These are phyloP conservation scores for Septoria linicola DNA, from an alignment of 2,329 filamentous ascomycete genomes.

Conservation along the genomic window DNA sequence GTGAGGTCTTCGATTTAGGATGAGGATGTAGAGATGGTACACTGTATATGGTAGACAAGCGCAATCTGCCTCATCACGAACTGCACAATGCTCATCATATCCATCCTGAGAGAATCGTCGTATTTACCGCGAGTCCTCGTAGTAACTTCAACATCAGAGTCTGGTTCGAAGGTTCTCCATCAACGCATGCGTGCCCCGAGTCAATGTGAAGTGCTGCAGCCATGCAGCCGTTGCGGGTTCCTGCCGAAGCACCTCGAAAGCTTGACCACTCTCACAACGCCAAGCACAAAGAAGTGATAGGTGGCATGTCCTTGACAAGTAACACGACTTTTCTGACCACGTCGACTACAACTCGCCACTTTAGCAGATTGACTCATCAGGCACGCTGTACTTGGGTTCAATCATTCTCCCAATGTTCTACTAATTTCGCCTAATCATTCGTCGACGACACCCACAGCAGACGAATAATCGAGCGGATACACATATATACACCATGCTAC, in stretches of 20 bases:
- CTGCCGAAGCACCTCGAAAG: conserved; percentile 1
- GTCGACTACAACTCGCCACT: conserved; percentile 6
- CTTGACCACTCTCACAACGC: neutral
- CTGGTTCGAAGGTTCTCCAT: no score
- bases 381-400: conserved; percentile 1
- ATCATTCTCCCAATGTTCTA: conserved; percentile 1
- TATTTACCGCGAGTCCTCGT: no score
- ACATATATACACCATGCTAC: conserved; percentile 25
- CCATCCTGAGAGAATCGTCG: no score
- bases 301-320: conserved; percentile 5
- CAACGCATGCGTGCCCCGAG: no score
- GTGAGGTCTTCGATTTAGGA: no score
- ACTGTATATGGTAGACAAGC: no score
- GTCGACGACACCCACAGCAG: conserved; percentile 2
- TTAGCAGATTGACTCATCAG: neutral
- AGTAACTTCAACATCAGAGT: no score
- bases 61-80: no score
- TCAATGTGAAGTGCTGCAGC: no score
- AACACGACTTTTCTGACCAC: conserved; percentile 10
- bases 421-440: neutral
- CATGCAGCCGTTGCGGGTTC: no score
- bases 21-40: no score
- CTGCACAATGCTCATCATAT: no score
- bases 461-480: neutral
- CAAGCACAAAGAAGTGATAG: conserved; percentile 4